Evolutionary conservation across 1,139 yeast species (phyloP), one percentile per base, ranked within the genome.

Genomic region (Saccharomyces pastorianus): DNA sequence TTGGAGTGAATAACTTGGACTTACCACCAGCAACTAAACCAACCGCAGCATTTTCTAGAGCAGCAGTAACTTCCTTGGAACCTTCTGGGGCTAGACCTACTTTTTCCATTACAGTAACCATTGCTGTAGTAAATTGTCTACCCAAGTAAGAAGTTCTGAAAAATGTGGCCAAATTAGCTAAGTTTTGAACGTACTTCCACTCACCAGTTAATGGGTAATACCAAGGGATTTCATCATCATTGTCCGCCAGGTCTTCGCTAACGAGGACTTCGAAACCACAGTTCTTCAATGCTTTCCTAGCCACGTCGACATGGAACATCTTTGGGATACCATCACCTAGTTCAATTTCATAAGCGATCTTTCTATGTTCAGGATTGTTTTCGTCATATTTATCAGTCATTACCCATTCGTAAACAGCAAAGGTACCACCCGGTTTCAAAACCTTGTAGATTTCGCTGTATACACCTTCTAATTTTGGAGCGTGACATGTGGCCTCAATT

Each of bases 321-420:
- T 93, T 91, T 71, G 99, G 98, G 67, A 93, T 93, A 75, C 99
- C 99, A 71, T 93, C 97, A 69, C 99, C 99, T 60, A 93, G 81
- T 76, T 93, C 99, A 67, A 93, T 95, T 71, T 97, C 98, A 73
- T 93, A 93, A 48, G 96, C 95, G 63, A 93, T 88, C 71, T 87
- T 87, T 73, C 97, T 88, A 76, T 93, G 99, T 72, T 84, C 93
- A 63, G 83, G 81, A 73, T 90, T 89, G 59, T 73, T 73, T 74
- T 87, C 96, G 71, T 93, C 99, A 72, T 89, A 95, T 53, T 76
- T 80, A 66, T 91, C 96, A 60, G 98, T 93, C 96, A 93, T 85
- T 61, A 93, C 98, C 99, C 99, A 93, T 76, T 93, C 99, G 77
- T 93, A 93, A 56, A 93, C 98, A 71, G 98, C 99, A 64, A 93